phyloP scores from a whole-genome alignment of 1,284 basidiomycete species.

The Macrocybe sp. region DNA sequence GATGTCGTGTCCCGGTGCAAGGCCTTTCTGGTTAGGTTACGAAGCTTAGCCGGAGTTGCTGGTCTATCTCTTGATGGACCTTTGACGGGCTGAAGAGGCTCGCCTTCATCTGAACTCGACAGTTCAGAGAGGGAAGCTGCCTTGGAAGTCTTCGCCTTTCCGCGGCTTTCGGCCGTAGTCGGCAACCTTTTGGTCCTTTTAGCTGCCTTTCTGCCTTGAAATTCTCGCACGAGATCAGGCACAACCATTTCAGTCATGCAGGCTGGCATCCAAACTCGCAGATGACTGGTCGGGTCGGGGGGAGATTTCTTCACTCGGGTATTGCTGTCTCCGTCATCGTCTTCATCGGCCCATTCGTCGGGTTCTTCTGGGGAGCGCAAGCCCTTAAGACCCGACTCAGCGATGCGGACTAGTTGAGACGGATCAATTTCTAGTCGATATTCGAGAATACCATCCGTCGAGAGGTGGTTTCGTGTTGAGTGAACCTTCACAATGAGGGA shows the following conservation, averaged over 20 bases:
- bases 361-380: constrained; percentile 47
- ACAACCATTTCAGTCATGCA: constrained; percentile 66
- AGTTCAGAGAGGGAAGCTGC: background rate
- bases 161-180: constrained; percentile 28
- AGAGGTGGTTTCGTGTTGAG: constrained; percentile 45
- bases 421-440: constrained; percentile 73
- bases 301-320: constrained; percentile 34
- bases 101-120: no score
- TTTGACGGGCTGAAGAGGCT: no score
- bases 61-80: no score
- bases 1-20: no score
- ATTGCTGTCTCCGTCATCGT: constrained; percentile 31
- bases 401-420: constrained; percentile 53
- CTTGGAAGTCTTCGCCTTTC: constrained; percentile 8
- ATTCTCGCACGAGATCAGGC: constrained; percentile 51
- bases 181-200: constrained; percentile 46
- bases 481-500: constrained; percentile 36
- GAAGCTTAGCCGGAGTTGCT: no score
- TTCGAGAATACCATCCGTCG: constrained; percentile 64
- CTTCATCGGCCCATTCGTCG: constrained; percentile 45
- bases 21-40: no score
- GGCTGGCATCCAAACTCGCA: constrained; percentile 74
- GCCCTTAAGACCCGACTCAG: constrained; percentile 61
- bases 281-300: constrained; percentile 41
- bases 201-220: constrained; percentile 48